phyloP scores from a whole-genome alignment of 23 red algal genomes.

The Chondrus crispus region DNA sequence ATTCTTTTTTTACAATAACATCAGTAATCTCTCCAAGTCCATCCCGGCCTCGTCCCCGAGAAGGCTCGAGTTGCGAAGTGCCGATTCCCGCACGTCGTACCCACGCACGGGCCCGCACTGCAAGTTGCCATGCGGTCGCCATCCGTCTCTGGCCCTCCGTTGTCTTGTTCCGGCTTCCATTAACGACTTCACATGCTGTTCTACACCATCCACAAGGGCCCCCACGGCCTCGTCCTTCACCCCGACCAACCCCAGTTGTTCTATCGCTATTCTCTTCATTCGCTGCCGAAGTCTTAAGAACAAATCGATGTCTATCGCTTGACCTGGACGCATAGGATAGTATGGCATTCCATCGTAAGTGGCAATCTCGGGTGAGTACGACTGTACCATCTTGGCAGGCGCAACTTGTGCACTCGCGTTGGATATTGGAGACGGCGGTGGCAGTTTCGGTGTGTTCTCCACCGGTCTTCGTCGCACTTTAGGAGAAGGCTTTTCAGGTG shows the following conservation, averaged over 20 bases:
- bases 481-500: neutral
- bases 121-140: neutral
- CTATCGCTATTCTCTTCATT: conserved; percentile 19
- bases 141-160: neutral
- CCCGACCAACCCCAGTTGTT: conserved; percentile 29
- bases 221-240: conserved; percentile 72
- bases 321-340: conserved; percentile 51
- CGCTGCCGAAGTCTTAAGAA: conserved; percentile 62
- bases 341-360: conserved; percentile 76
- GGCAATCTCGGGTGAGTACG: neutral
- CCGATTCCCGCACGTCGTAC: conserved; percentile 32
- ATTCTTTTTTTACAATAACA: conserved; percentile 46
- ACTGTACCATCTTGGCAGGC: neutral
- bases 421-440: neutral
- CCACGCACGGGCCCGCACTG: conserved; percentile 34
- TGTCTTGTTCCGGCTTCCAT: conserved; percentile 40
- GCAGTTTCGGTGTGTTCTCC: conserved; percentile 3
- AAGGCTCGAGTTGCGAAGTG: neutral
- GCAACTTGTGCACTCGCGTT: neutral
- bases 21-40: conserved; percentile 57
- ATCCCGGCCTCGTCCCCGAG: conserved; percentile 39
- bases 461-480: neutral
- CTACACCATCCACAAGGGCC: conserved; percentile 26
- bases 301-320: conserved; percentile 57
- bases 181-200: conserved; percentile 61